phyloP scores from a whole-genome alignment of 1,284 basidiomycete species.

The Puccinia coronata region DNA sequence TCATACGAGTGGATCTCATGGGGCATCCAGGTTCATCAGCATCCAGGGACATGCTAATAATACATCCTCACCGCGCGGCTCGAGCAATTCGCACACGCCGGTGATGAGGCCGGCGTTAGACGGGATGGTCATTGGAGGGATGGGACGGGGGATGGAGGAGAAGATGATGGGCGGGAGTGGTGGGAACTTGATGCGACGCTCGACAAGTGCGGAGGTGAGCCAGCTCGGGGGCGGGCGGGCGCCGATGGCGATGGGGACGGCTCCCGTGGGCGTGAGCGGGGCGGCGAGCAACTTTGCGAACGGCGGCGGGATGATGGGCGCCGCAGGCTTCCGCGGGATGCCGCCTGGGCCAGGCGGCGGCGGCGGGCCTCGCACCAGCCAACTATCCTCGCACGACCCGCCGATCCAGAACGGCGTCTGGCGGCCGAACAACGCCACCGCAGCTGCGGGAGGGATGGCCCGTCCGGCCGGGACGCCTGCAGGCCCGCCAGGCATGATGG shows the following conservation, averaged over 20 bases:
- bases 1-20: slow-evolving; percentile 32
- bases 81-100: not conserved
- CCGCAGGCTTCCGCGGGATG: not conserved
- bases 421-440: not conserved
- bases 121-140: not conserved
- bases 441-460: not conserved
- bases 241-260: not conserved
- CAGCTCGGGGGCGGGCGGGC: not conserved
- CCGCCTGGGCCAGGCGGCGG: too few relatives aligned
- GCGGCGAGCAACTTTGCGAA: not conserved
- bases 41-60: slow-evolving; percentile 24
- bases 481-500: slow-evolving; percentile 16
- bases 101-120: not conserved
- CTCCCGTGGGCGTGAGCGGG: not conserved
- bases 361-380: not conserved
- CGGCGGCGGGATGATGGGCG: not conserved
- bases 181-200: slow-evolving; percentile 4
- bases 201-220: slow-evolving; percentile 10
- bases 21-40: slow-evolving; percentile 30
- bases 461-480: not conserved
- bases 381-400: slow-evolving; percentile 14
- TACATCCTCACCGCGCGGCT: not conserved
- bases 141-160: not conserved
- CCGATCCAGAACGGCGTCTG: slow-evolving; percentile 43
- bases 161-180: not conserved